phyloP scores from a whole-genome alignment of 139 green algal genomes.

The Closterium sp. region DNA sequence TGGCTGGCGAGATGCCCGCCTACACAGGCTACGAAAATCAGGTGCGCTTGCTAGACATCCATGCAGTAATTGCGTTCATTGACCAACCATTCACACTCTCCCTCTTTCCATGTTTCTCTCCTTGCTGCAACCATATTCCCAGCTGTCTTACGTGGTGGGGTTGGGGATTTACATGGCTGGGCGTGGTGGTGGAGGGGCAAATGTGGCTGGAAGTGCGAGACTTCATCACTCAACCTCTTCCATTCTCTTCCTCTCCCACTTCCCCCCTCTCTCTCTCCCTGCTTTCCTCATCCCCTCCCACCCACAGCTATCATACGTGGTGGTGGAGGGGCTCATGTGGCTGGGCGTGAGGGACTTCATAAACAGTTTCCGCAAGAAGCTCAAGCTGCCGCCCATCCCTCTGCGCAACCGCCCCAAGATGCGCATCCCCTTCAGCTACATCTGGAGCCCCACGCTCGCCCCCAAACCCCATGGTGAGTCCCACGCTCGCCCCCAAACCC shows the following conservation, averaged over 20 bases:
- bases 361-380: conserved; percentile 44
- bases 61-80: background rate
- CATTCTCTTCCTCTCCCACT: too few species aligned
- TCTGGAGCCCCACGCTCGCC: conserved; percentile 62
- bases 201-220: too few species aligned
- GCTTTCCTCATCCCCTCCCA: background rate
- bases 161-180: too few species aligned
- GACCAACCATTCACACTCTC: too few species aligned
- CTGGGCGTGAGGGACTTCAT: conserved; percentile 41
- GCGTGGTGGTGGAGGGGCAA: too few species aligned
- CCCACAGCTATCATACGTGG: conserved; percentile 31
- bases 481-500: too few species aligned
- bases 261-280: background rate
- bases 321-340: conserved; percentile 36
- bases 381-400: conserved; percentile 23
- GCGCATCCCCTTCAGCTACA: conserved; percentile 56
- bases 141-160: too few species aligned
- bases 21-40: conserved; percentile 28
- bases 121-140: too few species aligned
- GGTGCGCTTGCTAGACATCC: background rate
- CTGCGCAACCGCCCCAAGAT: background rate
- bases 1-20: background rate
- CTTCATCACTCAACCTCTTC: too few species aligned
- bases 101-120: too few species aligned
- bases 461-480: conserved; percentile 52